Evolutionary conservation across 2,329 filamentous ascomycete genomes (phyloP).

Genomic region (Penicillium fuscoglaucum): DNA sequence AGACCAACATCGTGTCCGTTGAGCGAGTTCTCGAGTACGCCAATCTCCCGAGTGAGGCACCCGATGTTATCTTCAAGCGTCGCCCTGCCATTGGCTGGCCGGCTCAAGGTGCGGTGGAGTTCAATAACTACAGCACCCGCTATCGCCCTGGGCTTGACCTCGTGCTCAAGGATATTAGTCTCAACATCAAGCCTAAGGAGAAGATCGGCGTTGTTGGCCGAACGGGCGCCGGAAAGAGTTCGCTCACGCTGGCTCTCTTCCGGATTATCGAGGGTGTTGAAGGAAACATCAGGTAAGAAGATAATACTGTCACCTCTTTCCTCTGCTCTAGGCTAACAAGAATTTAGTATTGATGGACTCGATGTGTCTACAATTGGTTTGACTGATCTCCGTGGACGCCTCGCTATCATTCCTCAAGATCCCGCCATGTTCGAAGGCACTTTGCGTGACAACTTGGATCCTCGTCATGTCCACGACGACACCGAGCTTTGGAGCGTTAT

Average conservation of each 20-base stretch:
- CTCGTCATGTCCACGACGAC: slow-evolving; percentile 91
- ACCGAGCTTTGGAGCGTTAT: slow-evolving; percentile 96
- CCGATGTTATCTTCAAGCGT: slow-evolving; percentile 86
- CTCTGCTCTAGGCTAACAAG: slow-evolving; percentile 15
- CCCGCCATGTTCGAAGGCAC: slow-evolving; percentile 93
- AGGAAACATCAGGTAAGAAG: slow-evolving; percentile 65
- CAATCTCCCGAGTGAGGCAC: slow-evolving; percentile 84
- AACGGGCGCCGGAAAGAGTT: slow-evolving; percentile 94
- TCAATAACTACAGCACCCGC: slow-evolving; percentile 90
- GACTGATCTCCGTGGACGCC: slow-evolving; percentile 78
- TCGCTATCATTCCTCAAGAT: slow-evolving; percentile 97
- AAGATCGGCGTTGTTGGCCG: slow-evolving; percentile 97
- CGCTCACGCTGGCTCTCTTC: slow-evolving; percentile 88
- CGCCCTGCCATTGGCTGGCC: slow-evolving; percentile 91
- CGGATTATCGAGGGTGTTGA: slow-evolving; percentile 86
- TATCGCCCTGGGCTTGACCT: slow-evolving; percentile 88
- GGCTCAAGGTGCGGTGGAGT: slow-evolving; percentile 79
- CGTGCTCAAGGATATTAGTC: slow-evolving; percentile 86
- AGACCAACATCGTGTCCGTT: slow-evolving; percentile 99
- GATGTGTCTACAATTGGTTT: slow-evolving; percentile 90
- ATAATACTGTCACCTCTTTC: neutral
- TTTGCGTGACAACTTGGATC: slow-evolving; percentile 92
- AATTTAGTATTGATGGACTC: slow-evolving; percentile 72
- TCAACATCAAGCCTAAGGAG: slow-evolving; percentile 92
- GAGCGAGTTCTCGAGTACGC: slow-evolving; percentile 97